A percentile compares a stretch with the other conserved stretches of the same genome.
These are phyloP conservation scores for Rhodotorula sp. DNA, from an alignment of 1,284 basidiomycete species.

Conservation along the genomic window DNA sequence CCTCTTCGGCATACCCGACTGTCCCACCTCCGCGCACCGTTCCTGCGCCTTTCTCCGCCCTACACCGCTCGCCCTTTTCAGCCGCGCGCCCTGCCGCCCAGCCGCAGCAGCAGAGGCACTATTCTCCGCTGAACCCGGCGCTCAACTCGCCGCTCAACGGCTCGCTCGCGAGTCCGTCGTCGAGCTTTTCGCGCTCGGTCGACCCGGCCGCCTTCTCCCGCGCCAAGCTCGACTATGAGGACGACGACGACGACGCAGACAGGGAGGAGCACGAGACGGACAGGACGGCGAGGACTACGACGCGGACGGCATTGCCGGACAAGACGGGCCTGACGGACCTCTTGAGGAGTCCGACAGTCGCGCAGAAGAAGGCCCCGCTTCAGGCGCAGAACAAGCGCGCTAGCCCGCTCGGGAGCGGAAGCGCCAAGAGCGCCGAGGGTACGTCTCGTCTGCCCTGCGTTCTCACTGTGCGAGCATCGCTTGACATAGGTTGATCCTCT, in stretches of 20 bases:
- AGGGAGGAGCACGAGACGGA: slow-evolving; percentile 11
- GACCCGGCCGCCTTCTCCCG: background rate
- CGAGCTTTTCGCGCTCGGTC: slow-evolving; percentile 1
- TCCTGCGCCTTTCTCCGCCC: background rate
- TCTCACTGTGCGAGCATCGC: too few relatives aligned
- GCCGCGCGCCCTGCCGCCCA: background rate
- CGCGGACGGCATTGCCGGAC: slow-evolving; percentile 39
- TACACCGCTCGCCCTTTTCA: background rate
- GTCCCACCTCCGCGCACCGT: background rate
- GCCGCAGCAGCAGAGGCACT: background rate
- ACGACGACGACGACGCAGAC: slow-evolving; percentile 13
- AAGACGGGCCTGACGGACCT: slow-evolving; percentile 45
- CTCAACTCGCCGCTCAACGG: slow-evolving; percentile 24
- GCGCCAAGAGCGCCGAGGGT: slow-evolving; percentile 11
- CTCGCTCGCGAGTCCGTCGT: background rate
- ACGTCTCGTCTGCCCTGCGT: background rate
- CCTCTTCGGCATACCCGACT: background rate
- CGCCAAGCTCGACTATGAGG: background rate
- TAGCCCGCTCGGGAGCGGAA: background rate
- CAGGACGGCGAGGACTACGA: background rate
- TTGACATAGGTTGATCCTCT: background rate
- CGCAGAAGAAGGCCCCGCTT: background rate
- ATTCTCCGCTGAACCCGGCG: slow-evolving; percentile 21
- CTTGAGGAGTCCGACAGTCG: slow-evolving; percentile 24
- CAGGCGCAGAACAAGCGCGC: too few relatives aligned